Evolutionary conservation across 2,329 filamentous ascomycete species (phyloP), one percentile per base, ranked within the genome.

Genomic region (Alternaria dauci): DNA sequence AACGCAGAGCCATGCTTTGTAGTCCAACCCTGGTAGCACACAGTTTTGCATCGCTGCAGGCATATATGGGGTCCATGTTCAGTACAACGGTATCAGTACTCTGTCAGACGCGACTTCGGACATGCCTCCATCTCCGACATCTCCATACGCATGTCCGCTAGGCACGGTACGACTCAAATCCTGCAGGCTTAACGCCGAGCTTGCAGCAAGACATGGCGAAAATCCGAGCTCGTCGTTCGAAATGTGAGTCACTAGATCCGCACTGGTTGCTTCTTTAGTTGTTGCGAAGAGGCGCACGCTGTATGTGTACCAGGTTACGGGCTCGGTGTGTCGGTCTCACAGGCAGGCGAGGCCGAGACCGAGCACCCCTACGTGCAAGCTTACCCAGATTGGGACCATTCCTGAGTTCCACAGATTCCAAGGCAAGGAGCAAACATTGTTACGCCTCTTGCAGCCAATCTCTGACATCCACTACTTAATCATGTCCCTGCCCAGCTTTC

Each of bases 321-420:
- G 51, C 38, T 53, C 38, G 51, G 46, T 38, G 28, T 28, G 52
- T 54, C 52, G 52, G 39, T 26, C 52, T 54, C 26, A 32, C 16
- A 25, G 20, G 20, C 44, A 23, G 52, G 39, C 52, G 52, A 54
- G 41, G 41, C 52, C 52, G 52, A 54, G 52, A 28, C 26, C 39
- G 51, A 41, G 30, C 50, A 52, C 11, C 34, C 23, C 12, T 46
- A 44, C 39, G 11, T 34, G 26, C 41, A 23, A 54, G 41, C 39
- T n/a, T 32, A 26, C 48, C 48, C 34, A 36, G 23, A 52, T 52
- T 39, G 34, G 25, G 32, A 38, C 46, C 32, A 20, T 32, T 14
- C 36, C 14, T 50, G 14, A 8, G 20, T 36, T 38, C 6, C 25
- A 52, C 25, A 16, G 25, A 41, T 28, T 18, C 23, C 34, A 41